Conservation (phyloP, 1,284 basidiomycete genomes). For the Cryptococcus sp. region DNA sequence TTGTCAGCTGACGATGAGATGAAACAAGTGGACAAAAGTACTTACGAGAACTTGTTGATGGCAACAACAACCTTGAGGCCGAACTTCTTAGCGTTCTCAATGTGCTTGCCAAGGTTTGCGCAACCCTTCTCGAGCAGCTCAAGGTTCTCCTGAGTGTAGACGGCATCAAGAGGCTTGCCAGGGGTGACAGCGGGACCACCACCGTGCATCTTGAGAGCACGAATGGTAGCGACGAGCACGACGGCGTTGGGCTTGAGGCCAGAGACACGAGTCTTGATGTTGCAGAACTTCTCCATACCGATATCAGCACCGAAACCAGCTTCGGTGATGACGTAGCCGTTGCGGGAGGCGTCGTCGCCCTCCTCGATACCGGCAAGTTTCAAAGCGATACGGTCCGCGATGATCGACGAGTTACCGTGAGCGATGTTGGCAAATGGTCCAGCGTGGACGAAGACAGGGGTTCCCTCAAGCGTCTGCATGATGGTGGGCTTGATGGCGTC, state of each 20-base stretch:
- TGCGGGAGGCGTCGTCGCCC: conserved; percentile 75
- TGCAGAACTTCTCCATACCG: conserved; percentile 99
- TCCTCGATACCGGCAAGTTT: conserved; percentile 97
- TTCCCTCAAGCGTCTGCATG: conserved; percentile 99
- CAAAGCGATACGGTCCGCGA: conserved; percentile 92
- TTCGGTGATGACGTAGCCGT: conserved; percentile 96
- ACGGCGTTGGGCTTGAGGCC: conserved; percentile 91
- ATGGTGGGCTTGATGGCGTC: conserved; percentile 99
- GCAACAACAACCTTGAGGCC: conserved; percentile 96
- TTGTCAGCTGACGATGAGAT: conserved; percentile 5
- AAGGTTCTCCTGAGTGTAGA: conserved; percentile 92
- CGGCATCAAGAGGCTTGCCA: conserved; percentile 89
- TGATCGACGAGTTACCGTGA: conserved; percentile 97
- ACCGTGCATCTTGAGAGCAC: conserved; percentile 98
- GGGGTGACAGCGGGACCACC: conserved; percentile 97
- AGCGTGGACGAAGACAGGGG: conserved; percentile 97
- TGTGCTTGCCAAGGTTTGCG: conserved; percentile 90
- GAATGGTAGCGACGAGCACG: conserved; percentile 94
- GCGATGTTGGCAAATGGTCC: conserved; percentile 99
- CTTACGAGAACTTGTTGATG: conserved; percentile 91
- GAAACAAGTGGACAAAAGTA: conserved; percentile 27
- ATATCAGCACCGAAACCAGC: conserved; percentile 99
- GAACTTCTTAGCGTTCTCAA: conserved; percentile 93
- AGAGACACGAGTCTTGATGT: conserved; percentile 96
- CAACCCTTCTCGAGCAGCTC: conserved; percentile 88